Base-by-base conservation (phyloP, 495 filamentous ascomycete genomes). In the Aspergillus taichungensis region DNA sequence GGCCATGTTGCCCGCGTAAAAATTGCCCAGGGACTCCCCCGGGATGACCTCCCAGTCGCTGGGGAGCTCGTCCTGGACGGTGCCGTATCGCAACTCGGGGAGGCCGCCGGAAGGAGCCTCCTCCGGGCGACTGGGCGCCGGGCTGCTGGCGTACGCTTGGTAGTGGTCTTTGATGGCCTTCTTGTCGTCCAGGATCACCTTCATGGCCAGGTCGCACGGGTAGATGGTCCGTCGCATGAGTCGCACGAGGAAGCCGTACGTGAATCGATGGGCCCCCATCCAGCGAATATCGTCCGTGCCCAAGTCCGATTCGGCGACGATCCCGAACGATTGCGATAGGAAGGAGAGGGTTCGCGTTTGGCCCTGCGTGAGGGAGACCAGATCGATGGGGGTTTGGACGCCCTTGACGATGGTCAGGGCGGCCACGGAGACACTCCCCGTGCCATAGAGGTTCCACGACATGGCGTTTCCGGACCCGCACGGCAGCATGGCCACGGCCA, bases 1-100 rank as follows among this genome's bases (percentile, higher is more conserved):
- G 5, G 87, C 80, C 88, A 96, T 92, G 56, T 95, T 98, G 41
- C 92, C 92, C 7, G 83, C 83, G 61, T 92, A 96, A 68, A 98
- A 96, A 58, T 86, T 96, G 6, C 90, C 88, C 33, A 98, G 68
- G 12, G 79, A 85, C 45, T 87, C 80, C 40, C 82, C 73, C 5
- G 85, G 78, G 8, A 84, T 62, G 13, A 83, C 65, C 41, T 83
- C 72, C 85, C 88, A 95, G 30, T 78, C 82, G 7, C 74, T 63
- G 0, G 89, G 89, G 2, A 96, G 59, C 6, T 83, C 72, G 50
- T 91, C 85, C 39, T 77, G 74, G 43, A 91, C 73, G 0, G 84
- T 88, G 13, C 92, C 92, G 52, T 83, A 94, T 49, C 78, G 70
- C 33, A 97, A 70, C 6, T 77, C 60, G 9, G 89, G 92, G 7